These are phyloP conservation scores for Aspergillus viridinutans DNA, from an alignment of 2,329 filamentous ascomycete species.

Conservation along the genomic window DNA sequence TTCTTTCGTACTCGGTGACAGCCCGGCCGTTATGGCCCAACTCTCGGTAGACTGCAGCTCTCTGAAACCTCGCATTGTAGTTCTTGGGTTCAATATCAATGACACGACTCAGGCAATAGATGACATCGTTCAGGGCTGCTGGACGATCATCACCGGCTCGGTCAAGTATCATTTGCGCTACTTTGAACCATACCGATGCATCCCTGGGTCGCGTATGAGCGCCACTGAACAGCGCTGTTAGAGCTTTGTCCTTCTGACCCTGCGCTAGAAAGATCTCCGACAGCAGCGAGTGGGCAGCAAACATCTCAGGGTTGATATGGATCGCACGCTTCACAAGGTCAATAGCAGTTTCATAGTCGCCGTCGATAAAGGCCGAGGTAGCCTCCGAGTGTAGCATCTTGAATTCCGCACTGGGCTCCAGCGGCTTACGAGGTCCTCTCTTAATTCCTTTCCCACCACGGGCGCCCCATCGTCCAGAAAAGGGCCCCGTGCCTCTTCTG, in stretches of 20 bases:
- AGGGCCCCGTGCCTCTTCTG: slow-evolving; percentile 28
- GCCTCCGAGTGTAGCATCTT: slow-evolving; percentile 45
- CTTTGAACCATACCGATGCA: slow-evolving; percentile 53
- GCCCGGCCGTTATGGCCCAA: slow-evolving; percentile 45
- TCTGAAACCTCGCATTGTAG: slow-evolving; percentile 51
- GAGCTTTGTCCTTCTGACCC: slow-evolving; percentile 54
- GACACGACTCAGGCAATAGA: slow-evolving; percentile 52
- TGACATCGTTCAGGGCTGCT: slow-evolving; percentile 44
- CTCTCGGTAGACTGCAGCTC: slow-evolving; percentile 54
- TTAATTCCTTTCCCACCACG: slow-evolving; percentile 44
- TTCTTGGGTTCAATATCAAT: slow-evolving; percentile 51
- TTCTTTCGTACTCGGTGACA: slow-evolving; percentile 49
- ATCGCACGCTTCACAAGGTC: slow-evolving; percentile 47
- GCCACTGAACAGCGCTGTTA: slow-evolving; percentile 55
- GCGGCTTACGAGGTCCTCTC: slow-evolving; percentile 42
- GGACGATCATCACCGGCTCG: slow-evolving; percentile 43
- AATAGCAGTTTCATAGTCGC: slow-evolving; percentile 43
- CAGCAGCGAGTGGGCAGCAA: slow-evolving; percentile 56
- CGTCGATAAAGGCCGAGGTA: slow-evolving; percentile 47
- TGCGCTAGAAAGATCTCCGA: slow-evolving; percentile 55
- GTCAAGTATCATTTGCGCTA: slow-evolving; percentile 53
- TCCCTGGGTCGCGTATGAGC: slow-evolving; percentile 55
- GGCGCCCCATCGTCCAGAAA: slow-evolving; percentile 35
- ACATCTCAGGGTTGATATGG: slow-evolving; percentile 58
- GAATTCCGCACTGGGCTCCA: slow-evolving; percentile 48